Percentiles rank a stretch among this genome's conserved stretches.
phyloP scores from a whole-genome alignment of 2,329 filamentous ascomycete genomes.

The Epichloe brachyelytri region DNA sequence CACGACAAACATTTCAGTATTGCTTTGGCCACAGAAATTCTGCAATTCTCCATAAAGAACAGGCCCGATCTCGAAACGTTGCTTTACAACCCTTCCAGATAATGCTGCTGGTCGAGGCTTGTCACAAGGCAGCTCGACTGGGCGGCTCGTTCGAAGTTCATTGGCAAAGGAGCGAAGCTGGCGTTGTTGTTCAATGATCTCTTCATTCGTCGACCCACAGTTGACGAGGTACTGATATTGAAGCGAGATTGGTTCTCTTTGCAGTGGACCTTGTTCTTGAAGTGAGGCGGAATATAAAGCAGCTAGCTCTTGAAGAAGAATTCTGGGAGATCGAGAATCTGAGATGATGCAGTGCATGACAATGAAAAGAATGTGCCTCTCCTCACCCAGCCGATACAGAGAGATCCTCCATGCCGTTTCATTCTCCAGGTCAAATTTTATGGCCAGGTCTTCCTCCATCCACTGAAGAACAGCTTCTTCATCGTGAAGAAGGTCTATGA shows the following conservation, averaged over 20 bases:
- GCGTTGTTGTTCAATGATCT: not conserved
- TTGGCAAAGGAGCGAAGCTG: not conserved
- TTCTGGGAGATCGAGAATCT: not conserved
- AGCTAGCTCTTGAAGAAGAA: not conserved
- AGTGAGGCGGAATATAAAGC: not conserved
- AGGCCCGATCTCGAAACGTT: not conserved
- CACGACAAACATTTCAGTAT: constrained; percentile 4
- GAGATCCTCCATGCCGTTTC: not conserved
- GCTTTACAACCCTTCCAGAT: not conserved
- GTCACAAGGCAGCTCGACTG: not conserved
- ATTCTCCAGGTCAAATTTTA: not conserved
- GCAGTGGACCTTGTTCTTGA: not conserved
- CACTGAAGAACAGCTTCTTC: not conserved
- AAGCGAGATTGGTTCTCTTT: not conserved
- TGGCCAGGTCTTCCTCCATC: not conserved
- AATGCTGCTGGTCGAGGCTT: not conserved
- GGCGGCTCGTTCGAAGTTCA: not conserved
- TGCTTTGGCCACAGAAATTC: not conserved
- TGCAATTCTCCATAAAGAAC: not conserved
- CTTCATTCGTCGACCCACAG: not conserved
- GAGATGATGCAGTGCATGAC: not conserved
- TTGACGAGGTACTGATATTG: not conserved
- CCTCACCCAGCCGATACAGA: not conserved
- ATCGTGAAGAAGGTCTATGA: not conserved
- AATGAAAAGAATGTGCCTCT: not conserved